Evolutionary conservation across 2,329 filamentous ascomycete genomes (phyloP).

Genomic region (Fusarium dimerum): DNA sequence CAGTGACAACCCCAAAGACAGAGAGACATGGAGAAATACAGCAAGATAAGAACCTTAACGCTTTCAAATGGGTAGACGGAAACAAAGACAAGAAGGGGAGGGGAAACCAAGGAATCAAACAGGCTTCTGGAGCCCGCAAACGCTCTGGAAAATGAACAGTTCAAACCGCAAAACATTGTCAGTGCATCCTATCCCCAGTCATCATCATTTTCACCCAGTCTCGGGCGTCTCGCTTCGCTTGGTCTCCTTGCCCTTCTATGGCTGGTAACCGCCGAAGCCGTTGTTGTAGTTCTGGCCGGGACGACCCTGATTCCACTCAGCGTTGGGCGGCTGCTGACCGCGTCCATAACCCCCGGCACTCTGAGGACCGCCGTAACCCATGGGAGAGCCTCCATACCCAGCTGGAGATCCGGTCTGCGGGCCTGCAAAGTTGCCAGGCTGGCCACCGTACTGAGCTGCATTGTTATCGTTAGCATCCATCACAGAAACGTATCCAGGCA

Average conservation of each 20-base stretch:
- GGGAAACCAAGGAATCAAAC: conserved; percentile 23
- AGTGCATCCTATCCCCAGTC: conserved; percentile 18
- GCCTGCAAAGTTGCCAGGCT: conserved; percentile 67
- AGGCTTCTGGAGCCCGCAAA: conserved; percentile 7
- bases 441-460: conserved; percentile 59
- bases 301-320: conserved; percentile 55
- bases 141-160: conserved; percentile 22
- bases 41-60: conserved; percentile 8
- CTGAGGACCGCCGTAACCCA: conserved; percentile 70
- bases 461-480: conserved; percentile 28
- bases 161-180: conserved; percentile 21
- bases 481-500: neutral
- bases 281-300: conserved; percentile 59
- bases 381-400: conserved; percentile 65
- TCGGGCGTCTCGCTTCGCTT: conserved; percentile 24
- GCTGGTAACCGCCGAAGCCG: conserved; percentile 65
- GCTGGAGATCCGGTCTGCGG: conserved; percentile 63
- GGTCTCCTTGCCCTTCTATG: conserved; percentile 41
- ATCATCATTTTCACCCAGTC: conserved; percentile 24
- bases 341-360: conserved; percentile 86
- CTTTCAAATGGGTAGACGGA: neutral
- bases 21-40: conserved; percentile 16
- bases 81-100: conserved; percentile 20
- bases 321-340: conserved; percentile 62
- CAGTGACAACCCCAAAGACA: conserved; percentile 19